Evolutionary conservation across 805 yeast genomes (phyloP), one percentile per base, ranked within the genome.

Genomic region (Scheffersomyces amazonensis): DNA sequence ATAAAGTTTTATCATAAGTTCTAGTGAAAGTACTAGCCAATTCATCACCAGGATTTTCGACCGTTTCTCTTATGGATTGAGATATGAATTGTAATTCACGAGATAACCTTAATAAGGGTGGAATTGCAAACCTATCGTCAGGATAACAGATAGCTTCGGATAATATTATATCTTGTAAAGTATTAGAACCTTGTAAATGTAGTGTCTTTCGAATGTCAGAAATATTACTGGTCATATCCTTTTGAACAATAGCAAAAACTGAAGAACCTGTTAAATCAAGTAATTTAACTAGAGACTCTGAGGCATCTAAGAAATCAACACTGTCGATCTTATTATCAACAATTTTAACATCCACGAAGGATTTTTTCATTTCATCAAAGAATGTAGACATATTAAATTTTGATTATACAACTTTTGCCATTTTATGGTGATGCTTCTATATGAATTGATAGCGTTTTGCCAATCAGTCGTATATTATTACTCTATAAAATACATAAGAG

Each of bases 11-110:
- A 45, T 73, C 56, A 69, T 88, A 88, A n/a, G 95, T 85, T 51
- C 81, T 84, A 37, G 89, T 86, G 72, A 88, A 88, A 22, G 95
- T 80, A 55, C 73, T 77, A 39, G 83, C 69, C 58, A 88, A 71
- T 65, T 88, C 96, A 41, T 60, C 61, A 45, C 66, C 64, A 32
- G 87, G 81, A 52, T 76, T 69, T 44, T 75, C 76, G 35, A 86
- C 73, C 32, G 88, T 85, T 61, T 84, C 87, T 54, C 90, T 74
- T 82, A 88, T 80, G 27, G 96, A 93, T 48, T 73, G 81, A 15
- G 95, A 89, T n/a, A 96, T 88, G 71, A 88, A 89, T 58, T 85
- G 83, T 52, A 88, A 76, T 15, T 96, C 96, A 55, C 91, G 72
- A 32, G 81, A 73, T 50, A 88, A 75, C 96, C 96, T 89, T 52